Evolutionary conservation across 176 grass and related monocot species (phyloP).

Genomic region (Carex myosuroides): DNA sequence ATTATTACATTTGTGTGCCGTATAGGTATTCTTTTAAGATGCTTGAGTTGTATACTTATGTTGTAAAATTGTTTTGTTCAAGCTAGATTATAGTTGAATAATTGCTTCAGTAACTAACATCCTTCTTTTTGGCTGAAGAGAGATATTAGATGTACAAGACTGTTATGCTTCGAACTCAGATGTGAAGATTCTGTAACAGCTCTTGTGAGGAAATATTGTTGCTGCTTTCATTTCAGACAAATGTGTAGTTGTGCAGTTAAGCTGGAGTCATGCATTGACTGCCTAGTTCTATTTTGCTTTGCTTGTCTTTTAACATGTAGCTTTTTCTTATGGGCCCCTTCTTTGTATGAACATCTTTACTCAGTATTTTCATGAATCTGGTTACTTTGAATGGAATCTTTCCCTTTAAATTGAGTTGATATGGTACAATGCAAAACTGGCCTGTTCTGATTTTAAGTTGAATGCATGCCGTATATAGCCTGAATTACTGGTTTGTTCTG

Average conservation of each 20-base stretch:
- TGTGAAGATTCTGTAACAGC: background rate
- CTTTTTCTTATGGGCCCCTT: background rate
- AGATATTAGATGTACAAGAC: background rate
- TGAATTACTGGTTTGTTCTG: background rate
- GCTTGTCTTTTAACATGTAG: no score
- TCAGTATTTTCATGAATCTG: background rate
- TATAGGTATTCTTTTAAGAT: background rate
- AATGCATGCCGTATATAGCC: background rate
- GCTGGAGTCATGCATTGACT: background rate
- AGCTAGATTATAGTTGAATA: background rate
- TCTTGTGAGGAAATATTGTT: background rate
- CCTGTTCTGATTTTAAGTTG: background rate
- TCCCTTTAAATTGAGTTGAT: background rate
- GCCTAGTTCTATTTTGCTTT: background rate
- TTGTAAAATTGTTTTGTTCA: background rate
- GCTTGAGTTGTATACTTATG: no score
- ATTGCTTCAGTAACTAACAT: background rate
- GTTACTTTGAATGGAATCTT: background rate
- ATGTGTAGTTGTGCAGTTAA: background rate
- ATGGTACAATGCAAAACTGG: background rate
- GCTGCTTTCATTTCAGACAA: background rate
- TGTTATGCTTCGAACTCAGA: background rate
- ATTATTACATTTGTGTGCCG: no score
- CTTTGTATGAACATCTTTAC: background rate
- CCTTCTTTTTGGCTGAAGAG: background rate